Conservation (phyloP, 2,329 filamentous ascomycete genomes). For the Neoascochyta sp. region DNA sequence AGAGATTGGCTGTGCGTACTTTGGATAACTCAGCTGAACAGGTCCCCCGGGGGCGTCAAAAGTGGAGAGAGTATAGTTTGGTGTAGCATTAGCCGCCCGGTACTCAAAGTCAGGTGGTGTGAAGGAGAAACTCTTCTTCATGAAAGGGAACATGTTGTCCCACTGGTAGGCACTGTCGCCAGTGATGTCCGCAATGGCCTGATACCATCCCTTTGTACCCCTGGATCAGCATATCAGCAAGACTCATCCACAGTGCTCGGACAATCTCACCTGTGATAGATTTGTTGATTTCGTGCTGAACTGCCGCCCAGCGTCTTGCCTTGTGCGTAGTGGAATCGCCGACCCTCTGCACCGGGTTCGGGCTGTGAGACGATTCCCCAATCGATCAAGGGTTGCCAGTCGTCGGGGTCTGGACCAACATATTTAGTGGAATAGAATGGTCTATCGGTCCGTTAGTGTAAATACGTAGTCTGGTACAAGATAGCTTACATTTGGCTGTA, state of each 20-base stretch:
- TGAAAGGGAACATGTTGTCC: slow-evolving; percentile 5
- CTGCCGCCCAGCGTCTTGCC: slow-evolving; percentile 25
- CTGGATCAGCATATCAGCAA: too few species aligned
- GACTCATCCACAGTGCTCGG: slow-evolving; percentile 15
- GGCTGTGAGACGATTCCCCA: slow-evolving; percentile 27
- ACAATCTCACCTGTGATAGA: slow-evolving; percentile 24
- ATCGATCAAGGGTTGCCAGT: slow-evolving; percentile 27
- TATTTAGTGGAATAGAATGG: slow-evolving; percentile 14
- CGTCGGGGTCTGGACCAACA: slow-evolving; percentile 7
- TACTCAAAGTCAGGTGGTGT: not conserved
- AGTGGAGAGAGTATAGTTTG: slow-evolving; percentile 4
- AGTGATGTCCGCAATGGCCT: slow-evolving; percentile 22
- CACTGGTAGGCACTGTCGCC: slow-evolving; percentile 24
- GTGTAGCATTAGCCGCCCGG: not conserved
- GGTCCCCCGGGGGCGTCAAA: not conserved
- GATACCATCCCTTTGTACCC: slow-evolving; percentile 8
- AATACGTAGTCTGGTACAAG: too few species aligned
- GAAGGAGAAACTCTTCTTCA: not conserved
- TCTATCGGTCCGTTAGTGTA: too few species aligned
- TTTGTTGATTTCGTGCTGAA: slow-evolving; percentile 24
- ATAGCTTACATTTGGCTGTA: slow-evolving; percentile 3
- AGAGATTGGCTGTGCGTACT: slow-evolving; percentile 1
- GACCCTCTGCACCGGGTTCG: slow-evolving; percentile 8
- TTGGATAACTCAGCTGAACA: slow-evolving; percentile 1
- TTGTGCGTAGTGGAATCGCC: slow-evolving; percentile 22